These are phyloP conservation scores for Angophora floribunda DNA, from an alignment of 345 rosid genomes.

Conservation along the genomic window DNA sequence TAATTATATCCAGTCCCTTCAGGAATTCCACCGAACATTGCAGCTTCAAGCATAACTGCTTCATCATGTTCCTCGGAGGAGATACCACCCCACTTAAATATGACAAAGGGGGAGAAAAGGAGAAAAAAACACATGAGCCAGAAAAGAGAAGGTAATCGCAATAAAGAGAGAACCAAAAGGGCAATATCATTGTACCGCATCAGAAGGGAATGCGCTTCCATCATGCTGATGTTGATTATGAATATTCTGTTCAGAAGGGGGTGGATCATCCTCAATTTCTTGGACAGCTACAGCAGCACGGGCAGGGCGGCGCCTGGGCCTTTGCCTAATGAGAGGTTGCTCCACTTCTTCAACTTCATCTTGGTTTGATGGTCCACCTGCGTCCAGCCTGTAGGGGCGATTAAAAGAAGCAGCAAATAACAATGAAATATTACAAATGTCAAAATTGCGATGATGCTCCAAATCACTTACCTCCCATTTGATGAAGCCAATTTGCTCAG, in stretches of 20 bases:
- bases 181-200: conserved; percentile 35
- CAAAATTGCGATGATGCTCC: neutral
- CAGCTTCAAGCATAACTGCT: conserved; percentile 99
- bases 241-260: conserved; percentile 36
- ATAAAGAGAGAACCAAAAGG: neutral
- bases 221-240: conserved; percentile 27
- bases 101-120: neutral
- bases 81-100: conserved; percentile 93
- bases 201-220: conserved; percentile 58
- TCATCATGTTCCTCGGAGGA: conserved; percentile 99
- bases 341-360: conserved; percentile 69
- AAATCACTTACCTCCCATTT: conserved; percentile 61
- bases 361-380: conserved; percentile 58
- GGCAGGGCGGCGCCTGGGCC: conserved; percentile 46
- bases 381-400: conserved; percentile 34
- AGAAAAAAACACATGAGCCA: neutral
- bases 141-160: neutral
- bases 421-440: neutral
- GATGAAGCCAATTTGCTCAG: conserved; percentile 21
- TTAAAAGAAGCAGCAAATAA: neutral
- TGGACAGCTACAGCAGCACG: conserved; percentile 32
- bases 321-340: conserved; percentile 67
- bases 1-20: conserved; percentile 57
- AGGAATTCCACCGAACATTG: conserved; percentile 99
- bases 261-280: conserved; percentile 39